Evolutionary conservation across 2,329 filamentous ascomycete genomes (phyloP).

Genomic region (Calonectria crousiana): DNA sequence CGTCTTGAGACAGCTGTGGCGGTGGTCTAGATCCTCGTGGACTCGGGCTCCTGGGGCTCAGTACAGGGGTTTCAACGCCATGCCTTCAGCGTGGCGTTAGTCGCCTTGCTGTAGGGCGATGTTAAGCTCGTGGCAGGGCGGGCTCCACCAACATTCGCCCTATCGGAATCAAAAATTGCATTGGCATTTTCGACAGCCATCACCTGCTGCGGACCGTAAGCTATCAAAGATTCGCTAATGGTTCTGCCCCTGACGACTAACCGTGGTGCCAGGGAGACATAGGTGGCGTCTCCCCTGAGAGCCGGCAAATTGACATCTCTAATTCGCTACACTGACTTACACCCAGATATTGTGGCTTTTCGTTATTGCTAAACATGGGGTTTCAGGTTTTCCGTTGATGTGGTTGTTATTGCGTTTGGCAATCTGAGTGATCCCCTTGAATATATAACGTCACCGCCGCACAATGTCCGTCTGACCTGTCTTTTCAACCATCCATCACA

Average conservation of each 20-base stretch:
- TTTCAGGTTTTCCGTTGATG: background rate
- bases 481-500: too few species aligned
- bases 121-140: background rate
- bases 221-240: background rate
- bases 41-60: background rate
- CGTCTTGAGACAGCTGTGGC: background rate
- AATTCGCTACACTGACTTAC: background rate
- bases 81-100: background rate
- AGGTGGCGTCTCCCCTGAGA: background rate
- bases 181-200: background rate
- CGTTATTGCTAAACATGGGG: background rate
- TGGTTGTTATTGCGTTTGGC: background rate
- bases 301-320: background rate
- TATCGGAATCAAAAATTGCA: background rate
- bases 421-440: background rate
- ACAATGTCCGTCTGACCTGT: rapidly evolving
- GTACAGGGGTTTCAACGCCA: background rate
- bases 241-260: background rate
- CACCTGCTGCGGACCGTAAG: background rate
- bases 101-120: background rate
- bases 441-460: background rate
- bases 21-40: background rate
- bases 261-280: background rate
- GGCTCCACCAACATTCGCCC: background rate
- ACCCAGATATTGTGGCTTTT: background rate